A percentile compares a stretch with the other conserved stretches of the same genome.
Conservation (phyloP, 2,329 filamentous ascomycete species). For the Alternaria burnsii region DNA sequence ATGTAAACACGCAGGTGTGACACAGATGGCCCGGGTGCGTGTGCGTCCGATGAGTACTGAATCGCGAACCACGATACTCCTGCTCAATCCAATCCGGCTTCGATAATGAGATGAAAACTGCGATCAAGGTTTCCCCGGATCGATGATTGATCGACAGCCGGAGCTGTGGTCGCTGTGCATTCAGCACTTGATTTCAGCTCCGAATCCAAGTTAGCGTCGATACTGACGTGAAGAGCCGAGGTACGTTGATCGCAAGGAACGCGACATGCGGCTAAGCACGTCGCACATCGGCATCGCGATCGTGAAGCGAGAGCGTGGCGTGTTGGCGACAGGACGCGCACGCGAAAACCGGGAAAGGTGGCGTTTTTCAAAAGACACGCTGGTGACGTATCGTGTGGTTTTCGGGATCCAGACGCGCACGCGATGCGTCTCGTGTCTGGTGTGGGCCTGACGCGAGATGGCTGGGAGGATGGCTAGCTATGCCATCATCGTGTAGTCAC, state of each 20-base stretch:
- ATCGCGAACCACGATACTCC: neutral
- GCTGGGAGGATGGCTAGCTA: slow-evolving; percentile 4
- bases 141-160: slow-evolving; percentile 2
- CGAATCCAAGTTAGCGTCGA: slow-evolving; percentile 17
- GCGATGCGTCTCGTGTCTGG: slow-evolving; percentile 5
- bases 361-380: slow-evolving; percentile 5
- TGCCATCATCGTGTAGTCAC: neutral
- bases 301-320: slow-evolving; percentile 4
- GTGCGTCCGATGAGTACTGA: neutral
- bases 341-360: slow-evolving; percentile 8
- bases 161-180: slow-evolving; percentile 10
- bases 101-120: neutral
- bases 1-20: neutral
- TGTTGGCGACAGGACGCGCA: slow-evolving; percentile 8
- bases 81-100: neutral
- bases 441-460: slow-evolving; percentile 8
- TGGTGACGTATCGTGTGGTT: slow-evolving; percentile 17
- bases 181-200: neutral
- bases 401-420: slow-evolving; percentile 9
- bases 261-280: slow-evolving; percentile 3
- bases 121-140: neutral
- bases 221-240: slow-evolving; percentile 9
- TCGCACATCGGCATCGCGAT: slow-evolving; percentile 2
- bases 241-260: slow-evolving; percentile 6
- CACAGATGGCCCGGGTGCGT: neutral